phyloP scores from a whole-genome alignment of 495 filamentous ascomycete genomes.

The Evansstolkia leycettana region DNA sequence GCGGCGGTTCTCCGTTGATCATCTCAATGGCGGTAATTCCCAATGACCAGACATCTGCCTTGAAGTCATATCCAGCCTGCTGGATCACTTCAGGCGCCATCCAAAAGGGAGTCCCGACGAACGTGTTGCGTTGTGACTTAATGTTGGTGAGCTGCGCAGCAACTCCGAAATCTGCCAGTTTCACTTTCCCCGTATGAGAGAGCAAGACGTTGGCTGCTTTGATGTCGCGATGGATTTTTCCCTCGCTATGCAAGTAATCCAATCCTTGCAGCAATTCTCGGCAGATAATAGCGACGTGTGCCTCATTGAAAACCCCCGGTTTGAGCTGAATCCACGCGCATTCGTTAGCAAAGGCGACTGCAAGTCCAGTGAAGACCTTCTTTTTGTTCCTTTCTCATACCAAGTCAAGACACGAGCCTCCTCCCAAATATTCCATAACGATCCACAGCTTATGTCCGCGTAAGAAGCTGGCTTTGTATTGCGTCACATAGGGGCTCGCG shows the following conservation, averaged over 20 bases:
- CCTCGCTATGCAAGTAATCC: slow-evolving; percentile 87
- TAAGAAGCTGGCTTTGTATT: slow-evolving; percentile 92
- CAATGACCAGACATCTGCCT: slow-evolving; percentile 95
- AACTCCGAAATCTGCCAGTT: slow-evolving; percentile 95
- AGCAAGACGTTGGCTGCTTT: slow-evolving; percentile 92
- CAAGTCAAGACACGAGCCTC: slow-evolving; percentile 86
- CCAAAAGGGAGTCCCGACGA: slow-evolving; percentile 99
- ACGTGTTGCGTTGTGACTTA: slow-evolving; percentile 95
- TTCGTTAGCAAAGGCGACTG: background rate
- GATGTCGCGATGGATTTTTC: slow-evolving; percentile 95
- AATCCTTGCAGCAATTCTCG: slow-evolving; percentile 80
- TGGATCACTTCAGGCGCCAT: slow-evolving; percentile 99
- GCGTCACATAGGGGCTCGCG: slow-evolving; percentile 82
- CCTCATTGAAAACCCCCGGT: slow-evolving; percentile 82
- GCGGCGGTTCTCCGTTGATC: slow-evolving; percentile 83
- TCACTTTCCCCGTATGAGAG: slow-evolving; percentile 80
- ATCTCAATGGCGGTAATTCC: slow-evolving; percentile 95
- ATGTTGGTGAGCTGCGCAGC: slow-evolving; percentile 94
- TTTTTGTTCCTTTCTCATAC: slow-evolving; percentile 31
- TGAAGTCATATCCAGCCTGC: slow-evolving; percentile 92
- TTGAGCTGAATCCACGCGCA: slow-evolving; percentile 47
- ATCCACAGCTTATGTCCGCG: slow-evolving; percentile 97
- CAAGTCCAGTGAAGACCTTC: background rate
- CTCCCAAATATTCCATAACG: slow-evolving; percentile 95
- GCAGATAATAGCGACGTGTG: slow-evolving; percentile 89